Evolutionary conservation across 768 basidiomycete species (phyloP), one percentile per base, ranked within the genome.

Genomic region (Amanita exitialis): DNA sequence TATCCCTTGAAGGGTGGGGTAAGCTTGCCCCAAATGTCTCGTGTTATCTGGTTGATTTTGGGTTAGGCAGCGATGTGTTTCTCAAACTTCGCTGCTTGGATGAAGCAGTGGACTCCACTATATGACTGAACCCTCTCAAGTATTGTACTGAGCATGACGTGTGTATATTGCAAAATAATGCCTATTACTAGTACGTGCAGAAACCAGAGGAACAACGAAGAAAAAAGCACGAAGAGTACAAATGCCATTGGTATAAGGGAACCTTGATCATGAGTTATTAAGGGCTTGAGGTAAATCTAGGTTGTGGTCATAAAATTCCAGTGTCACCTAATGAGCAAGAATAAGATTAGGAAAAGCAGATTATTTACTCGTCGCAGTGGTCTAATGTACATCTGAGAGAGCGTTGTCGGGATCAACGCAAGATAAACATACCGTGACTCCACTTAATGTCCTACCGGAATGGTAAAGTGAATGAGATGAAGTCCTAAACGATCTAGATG

Each of bases 1-100:
- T 87, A 53, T 83, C 86, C 1, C 63, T 94, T 42, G 85, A 91
- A 62, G 87, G 90, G 9, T 90, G 87, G 87, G 89, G 88, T 79
- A 59, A 62, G 35, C 32, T 38, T 38, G n/a, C 75, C 6, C 36
- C 39, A 18, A n/a, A 53, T 48, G 18, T 39, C 18, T 53, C 9
- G 34, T 13, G 10, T 18, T 36, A 25, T 34, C 51, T 54, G 34
- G 53, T 52, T 56, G 28, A 57, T 44, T 12, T 47, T 39, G 8
- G 25, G 37, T 35, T 48, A 75, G 74, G 74, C 3, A 75, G 71
- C 25, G 76, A 78, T 58, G 73, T 76, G 23, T 76, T 73, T 59
- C 55, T 78, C 16, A 75, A 73, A 55, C 62, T 78, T 38, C 65
- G 75, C 41, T 76, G 74, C 53, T 61, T 78, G 44, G 73, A 76